A percentile compares a stretch with the other conserved stretches of the same genome.
These are phyloP conservation scores for Saccharomycopsis javanensis DNA, from an alignment of 805 yeast genomes.

Conservation along the genomic window DNA sequence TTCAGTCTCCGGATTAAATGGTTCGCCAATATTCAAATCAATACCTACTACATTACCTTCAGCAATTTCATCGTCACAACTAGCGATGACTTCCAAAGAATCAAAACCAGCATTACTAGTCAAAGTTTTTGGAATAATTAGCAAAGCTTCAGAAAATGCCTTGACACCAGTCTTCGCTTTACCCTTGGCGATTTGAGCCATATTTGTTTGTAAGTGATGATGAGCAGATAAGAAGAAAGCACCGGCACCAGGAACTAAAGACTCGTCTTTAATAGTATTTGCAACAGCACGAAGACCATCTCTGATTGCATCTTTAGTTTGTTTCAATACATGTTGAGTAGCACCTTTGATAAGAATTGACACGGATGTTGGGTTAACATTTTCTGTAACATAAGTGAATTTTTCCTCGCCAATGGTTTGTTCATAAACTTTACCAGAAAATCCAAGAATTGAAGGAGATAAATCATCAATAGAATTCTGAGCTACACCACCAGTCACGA, in stretches of 20 bases:
- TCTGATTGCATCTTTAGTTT: slow-evolving; percentile 93
- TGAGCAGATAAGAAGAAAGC: slow-evolving; percentile 85
- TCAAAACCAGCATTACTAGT: slow-evolving; percentile 91
- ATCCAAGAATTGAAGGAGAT: slow-evolving; percentile 69
- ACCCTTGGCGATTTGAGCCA: slow-evolving; percentile 50
- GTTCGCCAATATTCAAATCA: slow-evolving; percentile 85
- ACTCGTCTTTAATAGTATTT: slow-evolving; percentile 76
- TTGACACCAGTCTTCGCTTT: slow-evolving; percentile 86
- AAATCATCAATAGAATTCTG: slow-evolving; percentile 95
- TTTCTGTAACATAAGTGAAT: slow-evolving; percentile 90
- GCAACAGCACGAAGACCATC: slow-evolving; percentile 95
- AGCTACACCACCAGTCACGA: slow-evolving; percentile 95
- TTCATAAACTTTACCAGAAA: slow-evolving; percentile 84
- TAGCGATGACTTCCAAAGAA: slow-evolving; percentile 76
- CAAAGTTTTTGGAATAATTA: slow-evolving; percentile 87
- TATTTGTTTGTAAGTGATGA: slow-evolving; percentile 45
- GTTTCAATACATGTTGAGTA: slow-evolving; percentile 77
- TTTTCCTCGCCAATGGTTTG: slow-evolving; percentile 95
- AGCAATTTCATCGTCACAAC: slow-evolving; percentile 79
- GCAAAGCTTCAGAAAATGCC: slow-evolving; percentile 88
- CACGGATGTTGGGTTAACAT: slow-evolving; percentile 79
- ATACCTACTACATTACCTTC: slow-evolving; percentile 84
- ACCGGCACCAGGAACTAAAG: slow-evolving; percentile 95
- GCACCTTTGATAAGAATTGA: slow-evolving; percentile 92
- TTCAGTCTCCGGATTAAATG: slow-evolving; percentile 87